Evolutionary conservation across 805 yeast species (phyloP).

Genomic region (Debaryomyces tyrocola): DNA sequence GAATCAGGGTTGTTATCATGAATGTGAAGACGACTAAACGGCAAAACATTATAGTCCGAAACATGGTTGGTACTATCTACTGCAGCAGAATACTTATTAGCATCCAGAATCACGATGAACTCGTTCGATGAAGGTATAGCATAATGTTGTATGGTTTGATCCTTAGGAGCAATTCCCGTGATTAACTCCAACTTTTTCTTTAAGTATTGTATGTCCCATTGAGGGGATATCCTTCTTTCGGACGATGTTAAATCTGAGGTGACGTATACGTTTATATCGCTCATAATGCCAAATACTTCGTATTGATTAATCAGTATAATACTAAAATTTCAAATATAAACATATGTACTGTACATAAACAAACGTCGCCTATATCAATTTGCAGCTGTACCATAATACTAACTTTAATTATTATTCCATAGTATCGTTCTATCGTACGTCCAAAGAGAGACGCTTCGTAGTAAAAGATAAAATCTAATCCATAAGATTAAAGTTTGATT

Average conservation of each 20-base stretch:
- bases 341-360: background rate
- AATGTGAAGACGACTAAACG: slow-evolving; percentile 55
- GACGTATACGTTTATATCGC: slow-evolving; percentile 53
- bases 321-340: background rate
- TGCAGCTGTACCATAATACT: too few relatives aligned
- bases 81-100: slow-evolving; percentile 13
- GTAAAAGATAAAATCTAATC: too few relatives aligned
- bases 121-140: slow-evolving; percentile 38
- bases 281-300: slow-evolving; percentile 11
- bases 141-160: slow-evolving; percentile 53
- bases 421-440: too few relatives aligned
- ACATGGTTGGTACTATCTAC: slow-evolving; percentile 15
- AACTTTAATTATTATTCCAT: too few relatives aligned
- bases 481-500: too few relatives aligned
- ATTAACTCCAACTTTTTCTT: slow-evolving; percentile 59
- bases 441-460: too few relatives aligned
- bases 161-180: slow-evolving; percentile 68
- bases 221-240: slow-evolving; percentile 62
- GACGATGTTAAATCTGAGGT: slow-evolving; percentile 69
- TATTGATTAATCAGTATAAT: background rate
- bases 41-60: slow-evolving; percentile 26
- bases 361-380: too few relatives aligned
- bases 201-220: slow-evolving; percentile 58
- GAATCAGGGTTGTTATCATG: slow-evolving; percentile 56
- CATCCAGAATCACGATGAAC: slow-evolving; percentile 23